These are phyloP conservation scores for Coprinopsis cinerea DNA, from an alignment of 768 basidiomycete species.

Conservation along the genomic window DNA sequence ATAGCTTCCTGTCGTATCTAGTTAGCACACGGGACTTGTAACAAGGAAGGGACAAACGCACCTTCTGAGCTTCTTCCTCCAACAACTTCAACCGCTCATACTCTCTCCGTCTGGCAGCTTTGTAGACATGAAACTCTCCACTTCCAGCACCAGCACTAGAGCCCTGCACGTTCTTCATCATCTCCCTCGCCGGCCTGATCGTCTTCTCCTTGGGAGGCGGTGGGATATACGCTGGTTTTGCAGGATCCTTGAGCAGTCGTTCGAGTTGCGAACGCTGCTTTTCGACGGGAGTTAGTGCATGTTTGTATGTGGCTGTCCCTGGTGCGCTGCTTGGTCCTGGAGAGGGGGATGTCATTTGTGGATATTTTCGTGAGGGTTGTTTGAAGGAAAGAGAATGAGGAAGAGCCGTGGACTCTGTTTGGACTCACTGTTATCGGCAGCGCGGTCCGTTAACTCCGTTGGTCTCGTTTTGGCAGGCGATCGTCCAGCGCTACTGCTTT, in stretches of 20 bases:
- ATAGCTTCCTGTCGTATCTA: slow-evolving; percentile 53
- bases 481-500: too few species aligned
- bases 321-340: background rate
- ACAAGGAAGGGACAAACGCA: slow-evolving; percentile 27
- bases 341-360: background rate
- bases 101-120: slow-evolving; percentile 88
- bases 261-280: slow-evolving; percentile 67
- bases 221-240: slow-evolving; percentile 76
- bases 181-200: slow-evolving; percentile 78
- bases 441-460: background rate
- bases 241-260: slow-evolving; percentile 84
- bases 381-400: background rate
- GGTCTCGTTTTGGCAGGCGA: background rate
- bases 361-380: background rate
- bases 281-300: slow-evolving; percentile 49
- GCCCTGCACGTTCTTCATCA: slow-evolving; percentile 99
- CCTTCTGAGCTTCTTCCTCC: slow-evolving; percentile 77
- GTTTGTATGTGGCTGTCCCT: slow-evolving; percentile 30
- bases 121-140: slow-evolving; percentile 98
- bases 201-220: slow-evolving; percentile 77
- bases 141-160: slow-evolving; percentile 96
- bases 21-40: background rate
- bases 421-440: too few species aligned
- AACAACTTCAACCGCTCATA: slow-evolving; percentile 91
- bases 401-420: too few species aligned